These are phyloP conservation scores for Pistacia atlantica DNA, from an alignment of 345 rosid species.

Conservation along the genomic window DNA sequence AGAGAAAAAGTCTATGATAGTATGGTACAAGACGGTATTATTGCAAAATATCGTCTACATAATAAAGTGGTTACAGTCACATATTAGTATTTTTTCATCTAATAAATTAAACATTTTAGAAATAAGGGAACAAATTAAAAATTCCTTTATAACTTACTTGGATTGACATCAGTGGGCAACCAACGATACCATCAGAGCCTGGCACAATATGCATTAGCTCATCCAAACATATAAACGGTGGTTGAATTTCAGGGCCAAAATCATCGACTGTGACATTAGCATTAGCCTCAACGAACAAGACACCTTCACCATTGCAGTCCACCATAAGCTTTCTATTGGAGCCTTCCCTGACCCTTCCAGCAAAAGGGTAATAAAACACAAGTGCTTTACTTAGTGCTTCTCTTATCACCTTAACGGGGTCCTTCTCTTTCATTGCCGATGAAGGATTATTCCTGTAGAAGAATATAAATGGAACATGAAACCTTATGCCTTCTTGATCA, in stretches of 20 bases:
- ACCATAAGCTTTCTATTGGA: neutral
- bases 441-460: constrained; percentile 5
- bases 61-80: too few species aligned
- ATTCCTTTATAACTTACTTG: neutral
- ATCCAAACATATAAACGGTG: neutral
- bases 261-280: neutral
- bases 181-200: constrained; percentile 2
- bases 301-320: neutral
- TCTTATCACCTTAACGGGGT: constrained; percentile 10
- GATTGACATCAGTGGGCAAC: constrained; percentile 2
- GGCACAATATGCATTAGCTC: neutral
- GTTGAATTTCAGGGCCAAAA: neutral
- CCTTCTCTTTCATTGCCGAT: neutral
- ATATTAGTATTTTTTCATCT: too few species aligned
- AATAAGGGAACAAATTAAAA: too few species aligned
- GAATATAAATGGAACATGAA: neutral
- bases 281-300: neutral
- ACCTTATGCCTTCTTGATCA: neutral
- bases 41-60: too few species aligned
- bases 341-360: constrained; percentile 9
- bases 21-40: too few species aligned
- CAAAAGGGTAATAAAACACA: constrained; percentile 12
- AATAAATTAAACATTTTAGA: too few species aligned
- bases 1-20: too few species aligned
- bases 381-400: neutral